A percentile compares a stretch with the other conserved stretches of the same genome.
Evolutionary conservation across 352 stramenopile species (phyloP).

Genomic region (Blastocystis sp.): DNA sequence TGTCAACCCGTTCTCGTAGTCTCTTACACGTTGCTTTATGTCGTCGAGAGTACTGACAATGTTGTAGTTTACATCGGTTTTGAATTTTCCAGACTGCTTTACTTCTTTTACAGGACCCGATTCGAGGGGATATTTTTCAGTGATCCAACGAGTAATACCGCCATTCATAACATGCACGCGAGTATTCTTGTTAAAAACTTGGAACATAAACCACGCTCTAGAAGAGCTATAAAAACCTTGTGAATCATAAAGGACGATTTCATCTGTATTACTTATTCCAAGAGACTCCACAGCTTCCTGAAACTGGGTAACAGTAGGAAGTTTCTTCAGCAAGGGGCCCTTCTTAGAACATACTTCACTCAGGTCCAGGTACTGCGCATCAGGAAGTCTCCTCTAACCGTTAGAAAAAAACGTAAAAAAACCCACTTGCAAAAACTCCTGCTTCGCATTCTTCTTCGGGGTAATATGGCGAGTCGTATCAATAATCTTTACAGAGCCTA

Average conservation of each 20-base stretch:
- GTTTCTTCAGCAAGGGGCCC: neutral
- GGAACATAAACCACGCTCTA: constrained; percentile 52
- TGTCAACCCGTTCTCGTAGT: neutral
- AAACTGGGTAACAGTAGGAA: constrained; percentile 20
- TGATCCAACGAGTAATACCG: constrained; percentile 29
- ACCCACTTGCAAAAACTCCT: neutral
- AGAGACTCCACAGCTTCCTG: constrained; percentile 46
- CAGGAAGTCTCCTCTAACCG: neutral
- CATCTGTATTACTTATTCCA: constrained; percentile 33
- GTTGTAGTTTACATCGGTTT: neutral
- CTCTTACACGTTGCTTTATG: constrained; percentile 22
- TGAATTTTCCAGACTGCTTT: neutral
- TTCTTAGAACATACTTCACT: neutral
- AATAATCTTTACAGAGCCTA: constrained; percentile 27
- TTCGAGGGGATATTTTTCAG: constrained; percentile 40
- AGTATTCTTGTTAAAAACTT: constrained; percentile 42
- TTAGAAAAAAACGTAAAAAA: neutral
- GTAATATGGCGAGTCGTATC: constrained; percentile 33
- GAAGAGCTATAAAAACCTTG: constrained; percentile 43
- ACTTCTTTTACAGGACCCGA: neutral
- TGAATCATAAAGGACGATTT: constrained; percentile 51
- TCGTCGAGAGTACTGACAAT: neutral
- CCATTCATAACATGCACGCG: constrained; percentile 54
- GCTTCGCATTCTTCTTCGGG: neutral
- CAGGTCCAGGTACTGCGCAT: constrained; percentile 13